These are phyloP conservation scores for Halenospora varia DNA, from an alignment of 495 filamentous ascomycete genomes.

Conservation along the genomic window DNA sequence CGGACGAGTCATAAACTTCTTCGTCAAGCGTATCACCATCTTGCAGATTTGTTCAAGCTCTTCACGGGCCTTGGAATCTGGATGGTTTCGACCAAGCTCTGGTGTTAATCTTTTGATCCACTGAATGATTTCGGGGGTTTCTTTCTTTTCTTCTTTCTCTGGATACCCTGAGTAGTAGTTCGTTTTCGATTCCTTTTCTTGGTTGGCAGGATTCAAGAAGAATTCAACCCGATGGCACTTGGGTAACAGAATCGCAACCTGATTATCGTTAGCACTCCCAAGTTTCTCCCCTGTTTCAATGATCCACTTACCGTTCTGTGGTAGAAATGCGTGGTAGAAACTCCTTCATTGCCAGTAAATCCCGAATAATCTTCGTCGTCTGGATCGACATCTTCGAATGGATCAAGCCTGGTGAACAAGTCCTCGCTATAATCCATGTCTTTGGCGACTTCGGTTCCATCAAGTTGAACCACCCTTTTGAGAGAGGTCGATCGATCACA, in stretches of 20 bases:
- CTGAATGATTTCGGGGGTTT: neutral
- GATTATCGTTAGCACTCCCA: constrained; percentile 1
- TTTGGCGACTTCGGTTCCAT: constrained; percentile 21
- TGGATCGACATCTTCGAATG: constrained; percentile 29
- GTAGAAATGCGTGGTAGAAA: constrained; percentile 33
- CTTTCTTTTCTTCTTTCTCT: no score
- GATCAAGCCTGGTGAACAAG: constrained; percentile 28
- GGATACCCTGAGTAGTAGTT: no score
- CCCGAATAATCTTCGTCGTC: constrained; percentile 35
- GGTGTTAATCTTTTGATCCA: neutral
- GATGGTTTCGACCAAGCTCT: neutral
- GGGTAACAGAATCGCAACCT: constrained; percentile 16
- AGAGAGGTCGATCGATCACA: constrained; percentile 14
- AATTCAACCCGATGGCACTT: constrained; percentile 11
- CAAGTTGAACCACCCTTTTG: constrained; percentile 27
- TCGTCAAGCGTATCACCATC: neutral
- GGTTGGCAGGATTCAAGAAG: constrained; percentile 7
- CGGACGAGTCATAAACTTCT: neutral
- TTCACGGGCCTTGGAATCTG: neutral
- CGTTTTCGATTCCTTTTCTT: no score
- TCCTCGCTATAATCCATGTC: constrained; percentile 25
- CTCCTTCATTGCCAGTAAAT: constrained; percentile 36
- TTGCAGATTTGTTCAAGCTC: constrained; percentile 2
- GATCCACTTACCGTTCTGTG: constrained; percentile 27
- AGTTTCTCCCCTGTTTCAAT: neutral